These are phyloP conservation scores for Panaeolus cyanescens DNA, from an alignment of 768 basidiomycete species.

Conservation along the genomic window DNA sequence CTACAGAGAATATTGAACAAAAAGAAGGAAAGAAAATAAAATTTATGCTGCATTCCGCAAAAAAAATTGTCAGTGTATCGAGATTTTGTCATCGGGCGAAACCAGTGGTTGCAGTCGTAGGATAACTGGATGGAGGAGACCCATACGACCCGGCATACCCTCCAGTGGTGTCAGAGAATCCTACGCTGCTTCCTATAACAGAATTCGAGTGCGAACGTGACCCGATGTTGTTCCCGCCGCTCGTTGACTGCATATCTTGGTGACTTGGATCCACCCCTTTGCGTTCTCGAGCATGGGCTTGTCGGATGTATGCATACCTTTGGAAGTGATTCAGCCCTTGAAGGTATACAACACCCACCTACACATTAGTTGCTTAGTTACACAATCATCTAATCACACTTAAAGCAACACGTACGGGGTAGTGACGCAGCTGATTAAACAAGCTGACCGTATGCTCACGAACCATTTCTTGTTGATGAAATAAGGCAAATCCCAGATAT, in stretches of 20 bases:
- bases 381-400: conserved; percentile 10
- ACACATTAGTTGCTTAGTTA: conserved; percentile 10
- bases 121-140: not conserved
- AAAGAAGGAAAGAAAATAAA: not conserved
- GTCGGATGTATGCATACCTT: conserved; percentile 83
- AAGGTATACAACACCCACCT: conserved; percentile 82
- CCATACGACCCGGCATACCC: not conserved
- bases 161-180: conserved; percentile 6
- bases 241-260: conserved; percentile 2
- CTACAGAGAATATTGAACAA: too few species aligned
- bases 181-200: conserved; percentile 20
- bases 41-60: not conserved
- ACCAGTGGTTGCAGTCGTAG: not conserved
- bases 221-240: conserved; percentile 15
- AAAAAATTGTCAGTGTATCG: too few species aligned
- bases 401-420: conserved; percentile 57
- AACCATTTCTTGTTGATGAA: conserved; percentile 80
- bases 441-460: conserved; percentile 83
- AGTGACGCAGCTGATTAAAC: conserved; percentile 75
- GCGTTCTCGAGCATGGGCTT: conserved; percentile 69
- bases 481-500: conserved; percentile 86
- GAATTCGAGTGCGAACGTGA: conserved; percentile 36
- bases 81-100: not conserved
- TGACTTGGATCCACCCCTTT: conserved; percentile 21
- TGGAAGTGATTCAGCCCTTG: conserved; percentile 87